Base-by-base conservation (phyloP, 805 yeast genomes). In the Teunomyces kruisii region DNA sequence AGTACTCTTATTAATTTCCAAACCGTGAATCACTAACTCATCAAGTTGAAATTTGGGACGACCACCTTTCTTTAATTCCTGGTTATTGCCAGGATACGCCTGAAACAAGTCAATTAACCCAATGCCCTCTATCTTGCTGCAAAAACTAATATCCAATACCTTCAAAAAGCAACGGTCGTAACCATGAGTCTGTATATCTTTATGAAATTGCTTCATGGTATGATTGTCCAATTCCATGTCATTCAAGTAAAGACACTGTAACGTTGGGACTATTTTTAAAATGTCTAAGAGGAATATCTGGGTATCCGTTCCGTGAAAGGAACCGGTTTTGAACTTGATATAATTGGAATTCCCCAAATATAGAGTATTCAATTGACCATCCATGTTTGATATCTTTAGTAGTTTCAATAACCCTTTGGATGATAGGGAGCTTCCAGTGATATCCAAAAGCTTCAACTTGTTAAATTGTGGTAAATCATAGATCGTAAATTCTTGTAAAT, bases 191-290 rank as follows among this genome's bases (percentile, higher is more conserved):
- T 48, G 46, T 8, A 70, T 45, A 39, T 68, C 74, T 5, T 50
- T 48, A 28, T 55, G 45, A 29, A 72, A 61, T 26, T 52, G 54
- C 29, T 56, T 57, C 61, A 69, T 55, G 0, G 73, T 55, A 4
- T 58, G 55, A 44, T 64, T 64, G 44, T 72, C 75, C 31, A 72
- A 49, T 32, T 68, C 70, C 35, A 68, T 44, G 36, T 72, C 74
- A 27, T 66, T 61, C 19, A 72, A 45, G 22, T 54, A 55, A 9
- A 72, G 56, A 3, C 47, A 40, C 9, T 44, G 33, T 6, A 71
- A 46, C 2, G 46, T 38, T 2, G 59, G 70, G 19, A 44, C 54
- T 17, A 37, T 33, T n/a, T 31, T 33, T 14, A 57, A 51, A 14
- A 65, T 48, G 10, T 62, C 61, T 7, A 14, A 31, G 8, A 65